Percentiles rank a stretch among this genome's conserved stretches.
These are phyloP conservation scores for Parathielavia hyrcaniae DNA, from an alignment of 495 filamentous ascomycete species.

Conservation along the genomic window DNA sequence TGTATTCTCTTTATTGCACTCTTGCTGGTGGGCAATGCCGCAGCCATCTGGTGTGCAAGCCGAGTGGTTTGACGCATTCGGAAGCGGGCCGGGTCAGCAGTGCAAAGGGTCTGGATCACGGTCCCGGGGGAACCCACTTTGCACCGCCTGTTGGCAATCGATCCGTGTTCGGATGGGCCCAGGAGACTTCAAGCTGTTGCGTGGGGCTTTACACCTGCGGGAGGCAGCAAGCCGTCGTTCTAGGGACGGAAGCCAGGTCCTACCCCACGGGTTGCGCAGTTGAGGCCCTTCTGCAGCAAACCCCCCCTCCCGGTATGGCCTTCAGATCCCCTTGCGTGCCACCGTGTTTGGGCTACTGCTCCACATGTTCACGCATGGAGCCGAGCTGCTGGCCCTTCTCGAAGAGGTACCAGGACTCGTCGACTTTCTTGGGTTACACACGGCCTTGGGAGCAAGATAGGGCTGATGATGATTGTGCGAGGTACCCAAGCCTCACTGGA, in stretches of 20 bases:
- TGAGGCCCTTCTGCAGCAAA: constrained; percentile 15
- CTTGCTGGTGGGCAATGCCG: constrained; percentile 4
- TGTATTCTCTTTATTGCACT: constrained; percentile 31
- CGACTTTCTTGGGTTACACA: constrained; percentile 11
- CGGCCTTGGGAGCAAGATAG: constrained; percentile 4
- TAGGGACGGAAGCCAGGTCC: constrained; percentile 5
- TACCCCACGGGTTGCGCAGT: background rate
- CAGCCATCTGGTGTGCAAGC: constrained; percentile 13
- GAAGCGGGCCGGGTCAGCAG: constrained; percentile 21
- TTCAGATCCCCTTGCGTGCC: constrained; percentile 1
- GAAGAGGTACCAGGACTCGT: constrained; percentile 17
- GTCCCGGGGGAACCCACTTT: constrained; percentile 12
- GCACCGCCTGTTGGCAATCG: constrained; percentile 18
- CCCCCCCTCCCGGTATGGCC: background rate
- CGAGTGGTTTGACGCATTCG: constrained; percentile 26
- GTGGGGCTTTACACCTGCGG: constrained; percentile 6
- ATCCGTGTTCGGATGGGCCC: constrained; percentile 21
- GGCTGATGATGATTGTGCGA: constrained; percentile 12
- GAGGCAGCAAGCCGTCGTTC: constrained; percentile 18
- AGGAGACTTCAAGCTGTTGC: constrained; percentile 11
- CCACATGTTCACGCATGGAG: constrained; percentile 29
- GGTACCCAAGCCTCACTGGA: constrained; percentile 19
- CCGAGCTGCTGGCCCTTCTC: constrained; percentile 19
- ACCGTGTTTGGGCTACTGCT: constrained; percentile 7
- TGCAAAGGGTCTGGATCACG: constrained; percentile 18